phyloP scores from a whole-genome alignment of 2,329 filamentous ascomycete species.

The Leptographium procerum region DNA sequence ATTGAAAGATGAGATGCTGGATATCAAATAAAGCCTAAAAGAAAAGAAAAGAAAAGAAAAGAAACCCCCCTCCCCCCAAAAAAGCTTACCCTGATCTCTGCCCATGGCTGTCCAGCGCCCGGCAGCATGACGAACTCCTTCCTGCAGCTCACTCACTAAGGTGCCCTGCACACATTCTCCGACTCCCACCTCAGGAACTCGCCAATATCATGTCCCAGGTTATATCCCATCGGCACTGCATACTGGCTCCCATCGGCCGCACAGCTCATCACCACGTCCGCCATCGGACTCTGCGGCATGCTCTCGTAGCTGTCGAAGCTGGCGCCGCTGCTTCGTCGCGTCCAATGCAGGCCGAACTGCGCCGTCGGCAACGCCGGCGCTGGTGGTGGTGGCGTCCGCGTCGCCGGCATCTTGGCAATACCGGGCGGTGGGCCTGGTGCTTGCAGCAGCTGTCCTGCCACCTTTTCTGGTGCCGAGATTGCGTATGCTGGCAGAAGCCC shows the following conservation, averaged over 20 bases:
- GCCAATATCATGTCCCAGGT: slow-evolving; percentile 45
- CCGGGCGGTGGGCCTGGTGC: not conserved
- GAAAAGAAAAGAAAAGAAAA: not conserved
- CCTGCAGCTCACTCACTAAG: not conserved
- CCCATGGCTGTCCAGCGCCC: not conserved
- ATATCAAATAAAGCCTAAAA: no score
- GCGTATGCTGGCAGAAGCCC: not conserved
- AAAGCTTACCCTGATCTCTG: not conserved
- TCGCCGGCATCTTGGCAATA: slow-evolving; percentile 4
- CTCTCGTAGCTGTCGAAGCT: slow-evolving; percentile 26
- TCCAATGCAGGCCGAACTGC: slow-evolving; percentile 4
- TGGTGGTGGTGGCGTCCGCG: slow-evolving; percentile 2
- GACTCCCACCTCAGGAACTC: slow-evolving; percentile 49
- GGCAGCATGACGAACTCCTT: not conserved
- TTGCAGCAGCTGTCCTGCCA: not conserved
- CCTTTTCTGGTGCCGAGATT: not conserved
- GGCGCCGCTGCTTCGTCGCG: slow-evolving; percentile 6
- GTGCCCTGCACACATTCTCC: slow-evolving; percentile 30
- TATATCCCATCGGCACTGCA: slow-evolving; percentile 47
- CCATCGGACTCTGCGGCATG: slow-evolving; percentile 40
- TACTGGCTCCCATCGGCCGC: slow-evolving; percentile 27
- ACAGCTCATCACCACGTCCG: slow-evolving; percentile 31
- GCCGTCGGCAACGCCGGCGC: not conserved
- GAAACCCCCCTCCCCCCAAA: not conserved
- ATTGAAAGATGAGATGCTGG: no score